Evolutionary conservation across 2,329 filamentous ascomycete species (phyloP).

Genomic region (Fusarium sp.): DNA sequence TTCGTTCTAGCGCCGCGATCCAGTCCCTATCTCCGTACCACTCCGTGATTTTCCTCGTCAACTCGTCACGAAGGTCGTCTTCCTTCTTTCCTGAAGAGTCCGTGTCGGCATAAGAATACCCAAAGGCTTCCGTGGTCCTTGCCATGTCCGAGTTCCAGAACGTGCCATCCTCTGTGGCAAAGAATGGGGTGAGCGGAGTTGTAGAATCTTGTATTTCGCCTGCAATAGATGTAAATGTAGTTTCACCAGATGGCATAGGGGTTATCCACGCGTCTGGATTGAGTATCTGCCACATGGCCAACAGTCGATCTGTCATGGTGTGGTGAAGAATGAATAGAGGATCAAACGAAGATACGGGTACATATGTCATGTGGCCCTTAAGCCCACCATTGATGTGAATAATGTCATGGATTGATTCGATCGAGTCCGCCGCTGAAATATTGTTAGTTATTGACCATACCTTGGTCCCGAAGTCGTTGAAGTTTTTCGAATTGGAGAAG

Average conservation of each 20-base stretch:
- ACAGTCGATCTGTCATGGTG: constrained; percentile 78
- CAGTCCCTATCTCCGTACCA: constrained; percentile 53
- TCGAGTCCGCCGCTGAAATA: constrained; percentile 68
- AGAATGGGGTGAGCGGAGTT: constrained; percentile 76
- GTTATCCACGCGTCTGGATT: constrained; percentile 76
- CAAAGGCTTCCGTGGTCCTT: constrained; percentile 71
- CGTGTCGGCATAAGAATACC: constrained; percentile 80
- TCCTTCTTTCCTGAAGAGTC: constrained; percentile 39
- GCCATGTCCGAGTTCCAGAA: constrained; percentile 77
- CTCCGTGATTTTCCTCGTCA: constrained; percentile 64
- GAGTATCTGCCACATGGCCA: constrained; percentile 82
- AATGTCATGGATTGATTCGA: constrained; percentile 74
- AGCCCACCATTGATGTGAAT: constrained; percentile 70
- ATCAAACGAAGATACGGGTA: constrained; percentile 81
- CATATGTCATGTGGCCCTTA: constrained; percentile 77
- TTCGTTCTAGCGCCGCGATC: constrained; percentile 31
- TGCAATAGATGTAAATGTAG: constrained; percentile 70
- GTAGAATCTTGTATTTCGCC: constrained; percentile 66
- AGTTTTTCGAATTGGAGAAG: constrained; percentile 75
- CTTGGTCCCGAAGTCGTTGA: constrained; percentile 77
- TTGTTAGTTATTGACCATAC: constrained; percentile 65
- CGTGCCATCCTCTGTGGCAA: constrained; percentile 64
- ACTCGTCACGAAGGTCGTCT: constrained; percentile 48
- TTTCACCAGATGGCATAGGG: constrained; percentile 64
- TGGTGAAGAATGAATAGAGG: constrained; percentile 85